These are phyloP conservation scores for Fusarium metavorans DNA, from an alignment of 2,329 filamentous ascomycete species.

Conservation along the genomic window DNA sequence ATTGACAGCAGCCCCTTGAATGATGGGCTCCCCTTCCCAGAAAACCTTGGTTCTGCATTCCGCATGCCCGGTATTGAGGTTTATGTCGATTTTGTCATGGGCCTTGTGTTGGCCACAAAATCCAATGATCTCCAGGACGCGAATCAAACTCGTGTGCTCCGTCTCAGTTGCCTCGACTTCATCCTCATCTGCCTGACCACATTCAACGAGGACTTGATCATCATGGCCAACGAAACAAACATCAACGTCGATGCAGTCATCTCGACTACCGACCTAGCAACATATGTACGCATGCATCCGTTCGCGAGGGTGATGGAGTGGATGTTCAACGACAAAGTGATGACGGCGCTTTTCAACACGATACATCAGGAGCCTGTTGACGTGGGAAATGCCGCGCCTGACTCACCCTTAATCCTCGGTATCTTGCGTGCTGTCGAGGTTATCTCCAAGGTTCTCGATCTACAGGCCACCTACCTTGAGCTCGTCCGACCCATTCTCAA, in stretches of 20 bases:
- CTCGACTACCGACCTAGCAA: slow-evolving; percentile 77
- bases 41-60: slow-evolving; percentile 81
- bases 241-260: slow-evolving; percentile 82
- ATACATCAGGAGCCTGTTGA: slow-evolving; percentile 81
- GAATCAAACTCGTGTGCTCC: slow-evolving; percentile 78
- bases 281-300: slow-evolving; percentile 89
- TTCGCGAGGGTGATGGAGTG: slow-evolving; percentile 97
- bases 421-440: slow-evolving; percentile 86
- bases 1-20: slow-evolving; percentile 71
- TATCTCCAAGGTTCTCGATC: slow-evolving; percentile 83
- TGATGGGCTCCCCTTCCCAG: slow-evolving; percentile 86
- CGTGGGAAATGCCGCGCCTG: slow-evolving; percentile 77
- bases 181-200: slow-evolving; percentile 81
- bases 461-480: slow-evolving; percentile 92
- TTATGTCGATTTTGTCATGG: slow-evolving; percentile 92
- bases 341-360: slow-evolving; percentile 80
- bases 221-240: slow-evolving; percentile 83
- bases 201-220: slow-evolving; percentile 94
- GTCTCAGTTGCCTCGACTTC: slow-evolving; percentile 86
- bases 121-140: slow-evolving; percentile 74
- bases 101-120: slow-evolving; percentile 78
- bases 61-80: slow-evolving; percentile 87
- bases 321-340: slow-evolving; percentile 94
- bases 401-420: slow-evolving; percentile 85
- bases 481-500: slow-evolving; percentile 85